A percentile compares a stretch with the other conserved stretches of the same genome.
Conservation (phyloP, 768 basidiomycete genomes). For the Pleurotus citrinopileatus region DNA sequence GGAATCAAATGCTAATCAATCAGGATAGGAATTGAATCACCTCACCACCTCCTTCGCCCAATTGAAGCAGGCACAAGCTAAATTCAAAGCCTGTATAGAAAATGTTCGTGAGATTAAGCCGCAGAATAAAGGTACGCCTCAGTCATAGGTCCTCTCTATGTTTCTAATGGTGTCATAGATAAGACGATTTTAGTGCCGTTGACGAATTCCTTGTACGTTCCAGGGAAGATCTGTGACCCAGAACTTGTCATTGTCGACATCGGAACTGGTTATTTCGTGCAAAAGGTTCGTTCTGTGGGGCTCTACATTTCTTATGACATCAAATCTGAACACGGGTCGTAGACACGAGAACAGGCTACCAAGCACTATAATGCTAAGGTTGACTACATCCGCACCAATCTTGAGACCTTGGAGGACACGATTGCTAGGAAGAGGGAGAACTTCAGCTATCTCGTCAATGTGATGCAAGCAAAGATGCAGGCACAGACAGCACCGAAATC, state of each 20-base stretch:
- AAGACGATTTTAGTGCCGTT: slow-evolving; percentile 90
- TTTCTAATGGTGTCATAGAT: slow-evolving; percentile 38
- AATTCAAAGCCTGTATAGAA: slow-evolving; percentile 85
- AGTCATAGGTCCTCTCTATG: background rate
- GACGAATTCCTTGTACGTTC: slow-evolving; percentile 93
- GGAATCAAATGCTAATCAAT: slow-evolving; percentile 1
- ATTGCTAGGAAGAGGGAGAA: slow-evolving; percentile 71
- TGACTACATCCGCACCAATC: slow-evolving; percentile 76
- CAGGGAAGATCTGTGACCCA: slow-evolving; percentile 79
- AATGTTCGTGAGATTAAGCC: slow-evolving; percentile 75
- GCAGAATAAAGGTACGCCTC: slow-evolving; percentile 53
- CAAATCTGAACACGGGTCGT: slow-evolving; percentile 7
- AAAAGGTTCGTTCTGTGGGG: slow-evolving; percentile 60
- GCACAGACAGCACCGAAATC: slow-evolving; percentile 21
- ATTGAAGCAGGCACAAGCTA: slow-evolving; percentile 88
- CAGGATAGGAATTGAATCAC: slow-evolving; percentile 94
- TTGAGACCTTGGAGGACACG: slow-evolving; percentile 85
- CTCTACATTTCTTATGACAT: too few species aligned
- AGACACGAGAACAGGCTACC: slow-evolving; percentile 80
- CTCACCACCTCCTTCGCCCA: slow-evolving; percentile 90
- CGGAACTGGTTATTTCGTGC: slow-evolving; percentile 95
- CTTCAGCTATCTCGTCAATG: slow-evolving; percentile 62
- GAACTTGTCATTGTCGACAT: slow-evolving; percentile 93
- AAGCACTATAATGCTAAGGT: slow-evolving; percentile 83
- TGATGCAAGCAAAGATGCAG: slow-evolving; percentile 65